A percentile compares a stretch with the other conserved stretches of the same genome.
These are phyloP conservation scores for Chrysoporthe puriensis DNA, from an alignment of 2,329 filamentous ascomycete genomes.

Conservation along the genomic window DNA sequence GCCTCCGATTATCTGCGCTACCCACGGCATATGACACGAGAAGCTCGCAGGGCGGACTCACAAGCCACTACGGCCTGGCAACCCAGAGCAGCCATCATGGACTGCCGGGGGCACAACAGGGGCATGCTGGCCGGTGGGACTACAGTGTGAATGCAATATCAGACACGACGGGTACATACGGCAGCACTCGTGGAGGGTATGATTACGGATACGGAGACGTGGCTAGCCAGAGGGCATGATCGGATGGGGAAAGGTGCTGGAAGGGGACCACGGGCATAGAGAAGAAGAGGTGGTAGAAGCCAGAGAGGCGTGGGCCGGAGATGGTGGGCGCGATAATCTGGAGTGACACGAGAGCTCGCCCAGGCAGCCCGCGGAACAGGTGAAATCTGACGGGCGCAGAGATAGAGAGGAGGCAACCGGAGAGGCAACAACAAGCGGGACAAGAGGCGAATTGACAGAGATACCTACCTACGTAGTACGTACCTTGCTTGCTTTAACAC, in stretches of 20 bases:
- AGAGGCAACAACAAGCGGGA: slow-evolving; percentile 18
- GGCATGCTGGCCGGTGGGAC: slow-evolving; percentile 27
- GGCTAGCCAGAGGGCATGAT: slow-evolving; percentile 29
- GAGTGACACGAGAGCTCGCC: slow-evolving; percentile 6
- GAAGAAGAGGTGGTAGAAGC: slow-evolving; percentile 2
- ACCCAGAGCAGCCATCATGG: slow-evolving; percentile 26
- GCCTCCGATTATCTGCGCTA: slow-evolving; percentile 23
- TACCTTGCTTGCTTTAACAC: slow-evolving; percentile 13
- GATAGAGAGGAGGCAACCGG: not conserved
- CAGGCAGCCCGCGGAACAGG: not conserved
- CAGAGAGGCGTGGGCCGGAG: not conserved
- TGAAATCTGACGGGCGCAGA: not conserved
- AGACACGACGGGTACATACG: slow-evolving; percentile 26
- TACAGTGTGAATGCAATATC: slow-evolving; percentile 30
- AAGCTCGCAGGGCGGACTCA: slow-evolving; percentile 17
- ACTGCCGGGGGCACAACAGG: slow-evolving; percentile 18
- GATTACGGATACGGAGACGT: slow-evolving; percentile 30
- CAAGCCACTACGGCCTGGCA: slow-evolving; percentile 25
- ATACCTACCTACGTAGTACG: slow-evolving; percentile 17
- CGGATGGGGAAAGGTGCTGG: slow-evolving; percentile 9
- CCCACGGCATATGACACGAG: slow-evolving; percentile 27
- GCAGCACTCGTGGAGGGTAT: slow-evolving; percentile 25
- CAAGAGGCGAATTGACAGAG: slow-evolving; percentile 15
- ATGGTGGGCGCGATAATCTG: slow-evolving; percentile 19
- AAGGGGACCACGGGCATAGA: slow-evolving; percentile 7